These are phyloP conservation scores for Drosera capensis DNA, from an alignment of 148 eudicot genomes.

Conservation along the genomic window DNA sequence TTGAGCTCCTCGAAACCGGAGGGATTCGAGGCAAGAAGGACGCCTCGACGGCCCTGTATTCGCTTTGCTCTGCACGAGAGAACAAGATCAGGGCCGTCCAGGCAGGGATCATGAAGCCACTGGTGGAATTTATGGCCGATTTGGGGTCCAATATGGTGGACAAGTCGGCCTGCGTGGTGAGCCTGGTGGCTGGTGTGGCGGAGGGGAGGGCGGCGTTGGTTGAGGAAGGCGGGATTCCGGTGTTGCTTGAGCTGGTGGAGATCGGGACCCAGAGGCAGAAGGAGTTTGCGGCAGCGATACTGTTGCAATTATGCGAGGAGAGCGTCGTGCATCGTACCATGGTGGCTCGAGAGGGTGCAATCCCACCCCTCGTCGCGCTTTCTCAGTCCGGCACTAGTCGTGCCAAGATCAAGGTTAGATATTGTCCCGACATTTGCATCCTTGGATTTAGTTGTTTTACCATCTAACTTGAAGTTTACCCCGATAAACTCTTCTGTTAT, in stretches of 20 bases:
- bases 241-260: constrained; percentile 70
- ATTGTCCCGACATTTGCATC: not conserved
- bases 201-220: constrained; percentile 55
- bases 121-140: constrained; percentile 83
- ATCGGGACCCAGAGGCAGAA: constrained; percentile 67
- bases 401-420: constrained; percentile 65
- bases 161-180: constrained; percentile 62
- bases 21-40: constrained; percentile 70
- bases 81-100: constrained; percentile 61
- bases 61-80: constrained; percentile 53
- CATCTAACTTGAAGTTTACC: too few species aligned
- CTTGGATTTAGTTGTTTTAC: too few species aligned
- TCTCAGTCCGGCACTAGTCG: constrained; percentile 75
- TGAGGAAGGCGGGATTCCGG: constrained; percentile 81
- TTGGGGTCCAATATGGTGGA: constrained; percentile 80
- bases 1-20: constrained; percentile 47
- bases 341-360: constrained; percentile 94
- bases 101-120: constrained; percentile 62
- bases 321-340: constrained; percentile 45
- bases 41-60: constrained; percentile 67
- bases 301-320: constrained; percentile 58
- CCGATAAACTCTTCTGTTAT: too few species aligned
- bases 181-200: constrained; percentile 26
- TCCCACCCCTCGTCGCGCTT: constrained; percentile 78
- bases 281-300: constrained; percentile 64